These are phyloP conservation scores for Gentiana dahurica DNA, from an alignment of 257 asterid species.

Conservation along the genomic window DNA sequence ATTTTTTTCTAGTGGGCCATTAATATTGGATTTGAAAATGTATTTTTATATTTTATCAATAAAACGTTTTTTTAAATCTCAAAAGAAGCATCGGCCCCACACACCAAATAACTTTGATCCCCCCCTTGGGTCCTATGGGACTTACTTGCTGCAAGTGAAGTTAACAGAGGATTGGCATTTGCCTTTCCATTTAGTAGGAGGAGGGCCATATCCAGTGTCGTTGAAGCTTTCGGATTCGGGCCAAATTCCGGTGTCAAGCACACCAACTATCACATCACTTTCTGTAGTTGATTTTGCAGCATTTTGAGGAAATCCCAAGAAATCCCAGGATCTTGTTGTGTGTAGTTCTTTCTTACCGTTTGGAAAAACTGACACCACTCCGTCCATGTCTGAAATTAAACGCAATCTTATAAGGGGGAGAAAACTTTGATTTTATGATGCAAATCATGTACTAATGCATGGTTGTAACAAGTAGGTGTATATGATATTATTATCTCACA, in stretches of 20 bases:
- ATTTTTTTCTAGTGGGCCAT: background rate
- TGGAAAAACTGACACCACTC: constrained; percentile 47
- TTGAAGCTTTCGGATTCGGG: constrained; percentile 72
- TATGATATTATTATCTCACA: no score
- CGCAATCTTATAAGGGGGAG: no score
- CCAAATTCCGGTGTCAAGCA: constrained; percentile 70
- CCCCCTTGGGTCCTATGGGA: background rate
- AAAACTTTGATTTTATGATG: no score
- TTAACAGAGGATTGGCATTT: background rate
- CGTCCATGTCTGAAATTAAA: constrained; percentile 6
- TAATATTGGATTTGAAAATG: no score
- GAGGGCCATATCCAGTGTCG: constrained; percentile 53
- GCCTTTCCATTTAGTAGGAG: constrained; percentile 80
- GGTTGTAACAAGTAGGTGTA: no score
- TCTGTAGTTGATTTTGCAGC: constrained; percentile 51
- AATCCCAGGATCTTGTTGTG: constrained; percentile 79
- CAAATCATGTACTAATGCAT: no score
- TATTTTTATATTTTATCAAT: no score
- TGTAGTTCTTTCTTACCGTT: constrained; percentile 36
- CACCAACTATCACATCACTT: constrained; percentile 47
- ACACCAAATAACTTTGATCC: background rate
- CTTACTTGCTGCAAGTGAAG: background rate
- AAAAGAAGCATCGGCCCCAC: background rate
- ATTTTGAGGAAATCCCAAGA: constrained; percentile 42
- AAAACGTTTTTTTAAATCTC: no score